Percentiles rank a stretch among this genome's conserved stretches.
Conservation (phyloP, 345 rosid species). For the Eucalyptus coolabah region DNA sequence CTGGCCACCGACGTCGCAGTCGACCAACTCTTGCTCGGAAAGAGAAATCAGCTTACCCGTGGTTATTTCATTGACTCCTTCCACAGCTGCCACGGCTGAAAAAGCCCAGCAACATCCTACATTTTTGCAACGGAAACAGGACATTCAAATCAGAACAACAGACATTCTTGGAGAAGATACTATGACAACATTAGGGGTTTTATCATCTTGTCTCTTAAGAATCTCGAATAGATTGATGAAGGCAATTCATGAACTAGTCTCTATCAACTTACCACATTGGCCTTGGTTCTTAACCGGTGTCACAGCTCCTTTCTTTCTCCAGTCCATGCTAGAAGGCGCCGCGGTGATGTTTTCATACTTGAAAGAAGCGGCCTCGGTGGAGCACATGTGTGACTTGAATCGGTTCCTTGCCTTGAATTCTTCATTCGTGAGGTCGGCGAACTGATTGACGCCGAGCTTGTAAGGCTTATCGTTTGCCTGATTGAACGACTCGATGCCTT, state of each 20-base stretch:
- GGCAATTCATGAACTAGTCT: background rate
- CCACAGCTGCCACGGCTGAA: conserved; percentile 36
- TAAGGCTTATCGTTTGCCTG: conserved; percentile 14
- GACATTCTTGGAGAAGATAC: background rate
- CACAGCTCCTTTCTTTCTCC: conserved; percentile 48
- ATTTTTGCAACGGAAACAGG: background rate
- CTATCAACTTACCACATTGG: conserved; percentile 23
- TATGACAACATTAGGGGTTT: background rate
- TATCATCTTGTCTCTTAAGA: background rate
- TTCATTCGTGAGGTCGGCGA: conserved; percentile 30
- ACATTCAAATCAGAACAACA: background rate
- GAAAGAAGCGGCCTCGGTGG: conserved; percentile 6
- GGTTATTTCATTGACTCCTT: conserved; percentile 15
- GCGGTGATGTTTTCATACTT: conserved; percentile 16
- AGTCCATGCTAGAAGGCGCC: conserved; percentile 21
- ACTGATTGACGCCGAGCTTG: conserved; percentile 29
- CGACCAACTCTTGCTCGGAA: conserved; percentile 31
- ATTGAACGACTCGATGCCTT: conserved; percentile 17
- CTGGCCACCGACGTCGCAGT: conserved; percentile 17
- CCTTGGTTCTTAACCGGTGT: conserved; percentile 45
- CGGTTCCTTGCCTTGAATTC: conserved; percentile 26
- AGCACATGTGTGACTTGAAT: conserved; percentile 16
- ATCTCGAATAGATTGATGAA: background rate
- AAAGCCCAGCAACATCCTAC: conserved; percentile 44
- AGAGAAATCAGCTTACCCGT: conserved; percentile 13